Percentiles rank a stretch among this genome's conserved stretches.
Conservation (phyloP, 768 basidiomycete genomes). For the Dentipellis sp. region DNA sequence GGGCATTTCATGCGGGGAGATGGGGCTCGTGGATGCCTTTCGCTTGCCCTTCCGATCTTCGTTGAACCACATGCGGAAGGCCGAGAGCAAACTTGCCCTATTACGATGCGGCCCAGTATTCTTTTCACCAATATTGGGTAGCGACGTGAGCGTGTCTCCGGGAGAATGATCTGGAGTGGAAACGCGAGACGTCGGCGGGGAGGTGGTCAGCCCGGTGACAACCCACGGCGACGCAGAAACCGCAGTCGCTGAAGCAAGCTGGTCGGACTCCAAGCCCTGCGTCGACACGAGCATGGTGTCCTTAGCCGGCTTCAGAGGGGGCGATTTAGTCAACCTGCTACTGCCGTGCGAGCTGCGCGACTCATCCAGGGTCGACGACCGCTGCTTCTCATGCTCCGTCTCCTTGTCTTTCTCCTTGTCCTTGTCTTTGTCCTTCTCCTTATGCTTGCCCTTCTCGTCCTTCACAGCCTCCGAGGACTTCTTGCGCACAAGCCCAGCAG, state of each 20-base stretch:
- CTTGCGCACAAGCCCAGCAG: conserved; percentile 75
- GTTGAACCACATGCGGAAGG: conserved; percentile 88
- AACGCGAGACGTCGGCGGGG: conserved; percentile 14
- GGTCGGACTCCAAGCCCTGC: conserved; percentile 36
- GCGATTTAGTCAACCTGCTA: conserved; percentile 62
- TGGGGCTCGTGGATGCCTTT: conserved; percentile 31
- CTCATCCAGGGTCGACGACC: conserved; percentile 42
- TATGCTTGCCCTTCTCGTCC: conserved; percentile 45
- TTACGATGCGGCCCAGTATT: conserved; percentile 38
- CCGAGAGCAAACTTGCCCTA: conserved; percentile 71
- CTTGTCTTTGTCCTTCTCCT: conserved; percentile 21
- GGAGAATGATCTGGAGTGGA: conserved; percentile 46
- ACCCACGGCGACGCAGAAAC: conserved; percentile 60
- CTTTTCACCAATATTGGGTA: conserved; percentile 32
- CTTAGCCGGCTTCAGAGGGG: conserved; percentile 47
- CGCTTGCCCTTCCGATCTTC: conserved; percentile 87
- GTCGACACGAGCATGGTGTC: conserved; percentile 37
- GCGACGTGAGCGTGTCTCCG: conserved; percentile 40
- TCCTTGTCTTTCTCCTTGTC: conserved; percentile 29
- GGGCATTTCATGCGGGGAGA: conserved; percentile 2
- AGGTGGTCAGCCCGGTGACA: conserved; percentile 23
- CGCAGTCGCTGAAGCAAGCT: conserved; percentile 10
- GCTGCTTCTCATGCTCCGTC: conserved; percentile 32
- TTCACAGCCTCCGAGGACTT: conserved; percentile 69
- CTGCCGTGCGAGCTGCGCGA: conserved; percentile 59